A percentile compares a stretch with the other conserved stretches of the same genome.
These are phyloP conservation scores for Trichosporon sp. DNA, from an alignment of 1,284 basidiomycete species.

Conservation along the genomic window DNA sequence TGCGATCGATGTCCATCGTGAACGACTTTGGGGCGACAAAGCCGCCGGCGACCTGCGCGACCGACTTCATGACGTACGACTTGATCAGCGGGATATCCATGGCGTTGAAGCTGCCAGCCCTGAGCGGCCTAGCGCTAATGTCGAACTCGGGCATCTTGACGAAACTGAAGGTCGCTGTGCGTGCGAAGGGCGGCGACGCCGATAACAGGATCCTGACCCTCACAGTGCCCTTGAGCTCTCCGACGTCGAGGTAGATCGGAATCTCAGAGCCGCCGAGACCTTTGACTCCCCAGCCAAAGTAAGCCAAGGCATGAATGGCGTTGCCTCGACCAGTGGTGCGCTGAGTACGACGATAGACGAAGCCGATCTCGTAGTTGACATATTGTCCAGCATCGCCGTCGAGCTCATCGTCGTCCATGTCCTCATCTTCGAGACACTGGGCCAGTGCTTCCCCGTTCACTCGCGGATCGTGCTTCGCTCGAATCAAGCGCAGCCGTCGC, in stretches of 20 bases:
- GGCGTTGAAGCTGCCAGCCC: conserved; percentile 42
- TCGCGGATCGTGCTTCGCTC: background rate
- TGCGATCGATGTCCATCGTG: conserved; percentile 45
- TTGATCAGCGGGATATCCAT: conserved; percentile 47
- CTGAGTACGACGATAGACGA: conserved; percentile 33
- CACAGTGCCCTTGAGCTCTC: conserved; percentile 33
- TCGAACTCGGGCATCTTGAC: conserved; percentile 46
- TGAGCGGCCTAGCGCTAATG: conserved; percentile 45
- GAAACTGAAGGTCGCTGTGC: conserved; percentile 42
- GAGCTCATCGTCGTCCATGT: conserved; percentile 3
- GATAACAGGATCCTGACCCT: conserved; percentile 40
- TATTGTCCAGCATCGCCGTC: conserved; percentile 40
- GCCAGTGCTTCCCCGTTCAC: background rate
- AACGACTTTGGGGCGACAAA: conserved; percentile 46
- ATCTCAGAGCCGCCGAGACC: conserved; percentile 43
- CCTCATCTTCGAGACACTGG: background rate
- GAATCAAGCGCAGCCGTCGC: background rate
- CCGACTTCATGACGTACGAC: conserved; percentile 40
- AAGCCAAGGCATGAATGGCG: conserved; percentile 42
- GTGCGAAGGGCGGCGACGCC: conserved; percentile 46
- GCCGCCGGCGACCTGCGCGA: conserved; percentile 40
- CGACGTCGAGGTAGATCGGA: conserved; percentile 42
- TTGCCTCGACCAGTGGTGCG: conserved; percentile 31
- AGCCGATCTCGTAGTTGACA: conserved; percentile 47
- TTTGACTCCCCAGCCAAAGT: conserved; percentile 45